These are phyloP conservation scores for Herpetospermum pedunculosum DNA, from an alignment of 306 rosid genomes.

Conservation along the genomic window DNA sequence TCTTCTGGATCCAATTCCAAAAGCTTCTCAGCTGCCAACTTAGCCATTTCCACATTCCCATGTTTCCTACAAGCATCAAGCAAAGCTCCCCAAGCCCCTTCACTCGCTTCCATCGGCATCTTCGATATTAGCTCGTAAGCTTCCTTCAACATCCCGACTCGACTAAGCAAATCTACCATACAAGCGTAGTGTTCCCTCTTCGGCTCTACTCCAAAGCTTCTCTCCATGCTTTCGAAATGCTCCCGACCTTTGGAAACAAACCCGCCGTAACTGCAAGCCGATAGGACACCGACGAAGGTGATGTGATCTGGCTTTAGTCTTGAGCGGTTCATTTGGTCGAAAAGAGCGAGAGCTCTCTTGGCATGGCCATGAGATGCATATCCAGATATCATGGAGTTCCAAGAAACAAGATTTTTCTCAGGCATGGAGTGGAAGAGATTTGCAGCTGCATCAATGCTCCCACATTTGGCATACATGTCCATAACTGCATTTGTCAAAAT, in stretches of 20 bases:
- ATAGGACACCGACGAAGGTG: conserved; percentile 55
- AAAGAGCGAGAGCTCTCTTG: conserved; percentile 33
- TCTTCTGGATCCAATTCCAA: conserved; percentile 53
- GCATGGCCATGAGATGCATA: conserved; percentile 55
- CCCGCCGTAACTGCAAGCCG: conserved; percentile 71
- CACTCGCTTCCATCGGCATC: conserved; percentile 63
- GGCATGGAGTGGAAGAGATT: conserved; percentile 36
- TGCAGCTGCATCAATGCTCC: conserved; percentile 37
- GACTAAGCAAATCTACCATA: conserved; percentile 58
- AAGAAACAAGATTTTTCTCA: conserved; percentile 44
- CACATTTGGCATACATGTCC: conserved; percentile 82
- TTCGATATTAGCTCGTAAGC: conserved; percentile 45
- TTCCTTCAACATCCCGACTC: conserved; percentile 48
- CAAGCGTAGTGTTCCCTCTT: conserved; percentile 57
- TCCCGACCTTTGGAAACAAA: conserved; percentile 39
- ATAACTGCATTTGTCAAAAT: conserved; percentile 50
- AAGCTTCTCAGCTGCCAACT: conserved; percentile 35
- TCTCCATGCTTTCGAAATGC: conserved; percentile 40
- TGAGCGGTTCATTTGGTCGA: conserved; percentile 34
- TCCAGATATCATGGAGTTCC: conserved; percentile 64
- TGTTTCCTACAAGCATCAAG: conserved; percentile 61
- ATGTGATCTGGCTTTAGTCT: conserved; percentile 40
- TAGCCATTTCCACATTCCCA: conserved; percentile 52
- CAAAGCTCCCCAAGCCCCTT: conserved; percentile 79
- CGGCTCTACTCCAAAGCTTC: conserved; percentile 39